phyloP scores from a whole-genome alignment of 768 basidiomycete species.

The Lentinula raphanica region DNA sequence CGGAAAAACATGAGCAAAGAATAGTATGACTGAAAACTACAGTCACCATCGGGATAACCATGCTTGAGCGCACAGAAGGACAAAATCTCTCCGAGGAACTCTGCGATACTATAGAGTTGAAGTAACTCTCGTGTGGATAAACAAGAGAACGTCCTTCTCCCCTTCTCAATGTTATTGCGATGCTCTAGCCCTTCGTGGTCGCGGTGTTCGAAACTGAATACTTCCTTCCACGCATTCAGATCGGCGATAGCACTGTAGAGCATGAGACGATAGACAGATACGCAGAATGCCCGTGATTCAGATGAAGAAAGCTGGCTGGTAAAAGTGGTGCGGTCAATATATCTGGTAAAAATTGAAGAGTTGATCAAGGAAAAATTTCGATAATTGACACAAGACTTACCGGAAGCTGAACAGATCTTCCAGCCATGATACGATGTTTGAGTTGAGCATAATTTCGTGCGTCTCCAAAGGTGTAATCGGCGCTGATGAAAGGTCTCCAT shows the following conservation, averaged over 20 bases:
- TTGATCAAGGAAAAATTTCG: background rate
- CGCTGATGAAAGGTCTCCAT: background rate
- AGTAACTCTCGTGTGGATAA: constrained; percentile 9
- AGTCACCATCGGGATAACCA: constrained; percentile 1
- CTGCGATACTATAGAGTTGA: constrained; percentile 7
- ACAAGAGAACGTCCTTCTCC: background rate
- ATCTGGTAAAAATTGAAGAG: constrained; percentile 15
- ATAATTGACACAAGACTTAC: constrained; percentile 13
- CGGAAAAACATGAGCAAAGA: too few relatives aligned
- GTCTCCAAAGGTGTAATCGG: constrained; percentile 18
- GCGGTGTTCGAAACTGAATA: background rate
- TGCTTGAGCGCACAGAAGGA: background rate
- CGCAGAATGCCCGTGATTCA: constrained; percentile 23
- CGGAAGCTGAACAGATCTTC: constrained; percentile 37
- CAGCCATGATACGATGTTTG: constrained; percentile 19
- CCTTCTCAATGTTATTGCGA: background rate
- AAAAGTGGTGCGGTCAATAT: constrained; percentile 30
- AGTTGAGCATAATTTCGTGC: constrained; percentile 18
- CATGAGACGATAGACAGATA: constrained; percentile 10
- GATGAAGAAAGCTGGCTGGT: constrained; percentile 22
- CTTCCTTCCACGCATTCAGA: background rate
- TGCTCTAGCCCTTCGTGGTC: background rate
- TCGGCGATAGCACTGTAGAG: constrained; percentile 7
- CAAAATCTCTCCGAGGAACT: constrained; percentile 7
- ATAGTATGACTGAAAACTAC: too few relatives aligned